Conservation (phyloP, 106 monocot genomes). For the Dendrobium nobile region DNA sequence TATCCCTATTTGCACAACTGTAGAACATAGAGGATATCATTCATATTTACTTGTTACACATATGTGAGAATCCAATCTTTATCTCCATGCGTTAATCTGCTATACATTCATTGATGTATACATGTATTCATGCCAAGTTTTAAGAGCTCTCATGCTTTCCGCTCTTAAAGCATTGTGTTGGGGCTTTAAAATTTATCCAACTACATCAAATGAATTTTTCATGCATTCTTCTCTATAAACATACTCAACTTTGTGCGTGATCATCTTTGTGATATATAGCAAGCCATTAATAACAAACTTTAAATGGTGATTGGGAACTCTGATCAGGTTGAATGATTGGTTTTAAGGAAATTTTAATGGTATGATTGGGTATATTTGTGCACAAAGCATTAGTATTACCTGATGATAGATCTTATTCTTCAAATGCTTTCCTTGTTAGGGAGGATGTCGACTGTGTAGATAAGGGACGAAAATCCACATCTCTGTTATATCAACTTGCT, state of each 20-base stretch:
- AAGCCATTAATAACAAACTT: not conserved
- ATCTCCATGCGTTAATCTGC: no score
- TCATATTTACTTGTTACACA: not conserved
- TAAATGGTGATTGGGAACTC: not conserved
- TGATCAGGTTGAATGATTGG: not conserved
- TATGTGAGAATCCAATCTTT: no score
- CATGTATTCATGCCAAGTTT: not conserved
- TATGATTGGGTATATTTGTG: not conserved
- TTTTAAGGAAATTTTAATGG: not conserved
- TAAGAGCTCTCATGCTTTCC: not conserved
- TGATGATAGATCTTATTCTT: not conserved
- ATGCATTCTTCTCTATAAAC: not conserved
- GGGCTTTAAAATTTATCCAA: not conserved
- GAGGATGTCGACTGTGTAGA: no score
- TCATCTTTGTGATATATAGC: not conserved
- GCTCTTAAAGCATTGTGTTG: not conserved
- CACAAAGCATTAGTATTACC: not conserved
- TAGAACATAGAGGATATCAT: not conserved
- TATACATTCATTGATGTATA: not conserved
- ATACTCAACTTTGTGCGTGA: not conserved
- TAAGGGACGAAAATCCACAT: no score
- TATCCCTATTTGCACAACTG: no score
- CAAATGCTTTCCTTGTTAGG: no score
- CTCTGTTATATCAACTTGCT: no score
- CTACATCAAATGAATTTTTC: not conserved